phyloP scores from a whole-genome alignment of 2,329 filamentous ascomycete species.

The Alternaria consortialis region DNA sequence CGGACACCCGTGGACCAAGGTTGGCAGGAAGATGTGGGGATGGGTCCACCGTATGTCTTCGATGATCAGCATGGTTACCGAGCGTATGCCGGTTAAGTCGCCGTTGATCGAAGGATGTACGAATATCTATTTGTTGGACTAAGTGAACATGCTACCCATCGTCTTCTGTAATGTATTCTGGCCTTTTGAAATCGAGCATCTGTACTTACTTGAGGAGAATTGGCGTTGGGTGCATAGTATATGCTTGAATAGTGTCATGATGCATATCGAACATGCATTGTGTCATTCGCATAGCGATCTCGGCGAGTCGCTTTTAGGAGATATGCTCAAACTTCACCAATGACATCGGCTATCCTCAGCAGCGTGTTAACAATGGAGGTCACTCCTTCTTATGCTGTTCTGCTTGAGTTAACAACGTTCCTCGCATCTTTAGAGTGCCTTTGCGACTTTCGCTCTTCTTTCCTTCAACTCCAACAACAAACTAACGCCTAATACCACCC shows the following conservation, averaged over 20 bases:
- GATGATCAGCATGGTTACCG: slow-evolving; percentile 18
- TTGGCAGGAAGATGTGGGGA: slow-evolving; percentile 25
- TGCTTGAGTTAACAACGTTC: not conserved
- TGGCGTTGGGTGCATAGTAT: not conserved
- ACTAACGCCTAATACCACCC: not conserved
- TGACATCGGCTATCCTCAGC: not conserved
- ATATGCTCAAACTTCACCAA: not conserved
- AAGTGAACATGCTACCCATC: not conserved
- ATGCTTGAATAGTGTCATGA: not conserved
- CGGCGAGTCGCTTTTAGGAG: not conserved
- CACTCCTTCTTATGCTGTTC: not conserved
- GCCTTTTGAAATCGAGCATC: not conserved
- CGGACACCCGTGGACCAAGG: slow-evolving; percentile 27
- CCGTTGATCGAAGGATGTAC: not conserved
- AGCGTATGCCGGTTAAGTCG: slow-evolving; percentile 14
- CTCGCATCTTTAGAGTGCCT: not conserved
- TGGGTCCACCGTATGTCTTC: slow-evolving; percentile 13
- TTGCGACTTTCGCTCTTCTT: not conserved
- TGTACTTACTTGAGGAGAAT: not conserved
- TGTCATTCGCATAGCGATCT: not conserved
- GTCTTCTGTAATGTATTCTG: not conserved
- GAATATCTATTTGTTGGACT: not conserved
- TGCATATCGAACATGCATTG: not conserved
- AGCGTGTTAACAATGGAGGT: not conserved
- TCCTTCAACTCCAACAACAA: not conserved